Conservation (phyloP, 2,329 filamentous ascomycete genomes). For the Talaromyces rugulosus region DNA sequence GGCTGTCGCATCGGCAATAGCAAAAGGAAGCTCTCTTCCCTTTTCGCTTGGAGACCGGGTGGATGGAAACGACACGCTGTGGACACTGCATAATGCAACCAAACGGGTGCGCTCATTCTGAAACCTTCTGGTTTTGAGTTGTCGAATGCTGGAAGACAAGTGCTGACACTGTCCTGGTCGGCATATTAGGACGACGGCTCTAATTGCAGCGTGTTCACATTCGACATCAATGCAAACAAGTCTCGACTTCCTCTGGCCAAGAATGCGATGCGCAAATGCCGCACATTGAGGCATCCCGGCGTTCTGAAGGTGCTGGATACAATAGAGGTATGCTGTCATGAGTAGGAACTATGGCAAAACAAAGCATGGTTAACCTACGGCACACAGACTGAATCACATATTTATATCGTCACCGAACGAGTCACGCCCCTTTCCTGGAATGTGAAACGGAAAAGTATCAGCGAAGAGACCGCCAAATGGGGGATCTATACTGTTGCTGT, state of each 20-base stretch:
- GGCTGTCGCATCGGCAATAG: conserved; percentile 92
- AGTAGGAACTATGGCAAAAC: not conserved
- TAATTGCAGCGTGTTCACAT: conserved; percentile 93
- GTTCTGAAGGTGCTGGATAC: conserved; percentile 93
- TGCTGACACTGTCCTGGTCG: not conserved
- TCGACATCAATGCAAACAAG: conserved; percentile 79
- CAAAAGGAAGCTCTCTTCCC: conserved; percentile 87
- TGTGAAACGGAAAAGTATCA: conserved; percentile 79
- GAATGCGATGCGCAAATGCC: conserved; percentile 90
- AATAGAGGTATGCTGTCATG: conserved; percentile 64
- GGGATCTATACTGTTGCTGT: conserved; percentile 82
- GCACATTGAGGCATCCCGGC: conserved; percentile 88
- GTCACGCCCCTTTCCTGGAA: conserved; percentile 85
- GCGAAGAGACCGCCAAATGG: conserved; percentile 94
- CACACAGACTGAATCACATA: conserved; percentile 80
- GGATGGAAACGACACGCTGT: conserved; percentile 88
- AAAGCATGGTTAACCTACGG: not conserved
- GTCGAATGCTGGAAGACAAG: not conserved
- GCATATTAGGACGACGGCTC: conserved; percentile 76
- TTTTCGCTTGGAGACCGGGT: conserved; percentile 91
- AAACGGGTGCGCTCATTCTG: conserved; percentile 61
- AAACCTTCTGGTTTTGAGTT: not conserved
- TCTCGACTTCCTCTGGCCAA: conserved; percentile 79
- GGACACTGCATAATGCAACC: conserved; percentile 93
- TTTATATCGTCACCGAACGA: conserved; percentile 93